Evolutionary conservation across 2,329 filamentous ascomycete species (phyloP).

Genomic region (Lanzia echinophila): DNA sequence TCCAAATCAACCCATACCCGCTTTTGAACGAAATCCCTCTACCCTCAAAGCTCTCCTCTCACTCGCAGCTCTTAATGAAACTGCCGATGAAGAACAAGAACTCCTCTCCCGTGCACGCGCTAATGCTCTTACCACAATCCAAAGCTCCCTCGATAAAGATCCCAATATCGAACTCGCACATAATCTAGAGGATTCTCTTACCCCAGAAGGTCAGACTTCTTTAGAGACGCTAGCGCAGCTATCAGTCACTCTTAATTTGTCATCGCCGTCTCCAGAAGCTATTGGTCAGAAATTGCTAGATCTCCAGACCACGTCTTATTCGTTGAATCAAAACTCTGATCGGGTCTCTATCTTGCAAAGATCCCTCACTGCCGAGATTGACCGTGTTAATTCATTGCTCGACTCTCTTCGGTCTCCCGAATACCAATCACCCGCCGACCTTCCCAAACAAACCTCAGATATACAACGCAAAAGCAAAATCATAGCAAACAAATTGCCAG

Average conservation of each 20-base stretch:
- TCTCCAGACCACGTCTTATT: constrained; percentile 48
- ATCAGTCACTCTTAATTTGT: constrained; percentile 37
- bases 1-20: constrained; percentile 53
- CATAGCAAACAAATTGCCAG: constrained; percentile 58
- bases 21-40: constrained; percentile 81
- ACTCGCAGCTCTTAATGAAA: constrained; percentile 69
- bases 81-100: constrained; percentile 63
- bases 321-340: constrained; percentile 46
- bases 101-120: constrained; percentile 53
- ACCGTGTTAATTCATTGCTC: constrained; percentile 35
- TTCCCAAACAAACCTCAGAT: constrained; percentile 67
- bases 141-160: constrained; percentile 32
- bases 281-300: constrained; percentile 48
- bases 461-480: constrained; percentile 64
- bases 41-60: constrained; percentile 71
- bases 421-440: constrained; percentile 49
- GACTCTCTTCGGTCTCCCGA: constrained; percentile 37
- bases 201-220: constrained; percentile 45
- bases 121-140: constrained; percentile 49
- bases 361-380: constrained; percentile 48
- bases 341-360: constrained; percentile 50
- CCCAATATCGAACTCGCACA: constrained; percentile 40
- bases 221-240: constrained; percentile 53
- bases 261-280: constrained; percentile 38
- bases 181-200: constrained; percentile 48